Conservation (phyloP, 139 green algal species). For the Chlamydomonas incerta region DNA sequence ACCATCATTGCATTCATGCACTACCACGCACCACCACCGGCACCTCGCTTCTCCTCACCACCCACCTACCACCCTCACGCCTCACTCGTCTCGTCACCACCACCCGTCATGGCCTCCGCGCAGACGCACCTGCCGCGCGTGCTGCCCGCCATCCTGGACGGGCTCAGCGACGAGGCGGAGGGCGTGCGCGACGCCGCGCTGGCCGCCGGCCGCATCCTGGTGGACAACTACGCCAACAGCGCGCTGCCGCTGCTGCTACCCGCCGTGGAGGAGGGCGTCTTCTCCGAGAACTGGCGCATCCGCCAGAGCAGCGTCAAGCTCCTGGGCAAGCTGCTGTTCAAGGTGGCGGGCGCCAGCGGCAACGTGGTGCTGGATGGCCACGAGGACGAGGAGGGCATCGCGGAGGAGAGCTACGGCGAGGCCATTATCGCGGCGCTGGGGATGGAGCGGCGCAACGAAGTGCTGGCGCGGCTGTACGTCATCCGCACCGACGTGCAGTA, state of each 20-base stretch:
- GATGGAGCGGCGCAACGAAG: conserved; percentile 53
- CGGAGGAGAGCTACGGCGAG: conserved; percentile 84
- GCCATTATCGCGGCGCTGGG: conserved; percentile 81
- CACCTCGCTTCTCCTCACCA: not conserved
- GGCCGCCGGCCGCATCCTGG: conserved; percentile 74
- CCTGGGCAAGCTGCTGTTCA: conserved; percentile 97
- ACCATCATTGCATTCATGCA: too few relatives aligned
- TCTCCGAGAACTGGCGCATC: conserved; percentile 95
- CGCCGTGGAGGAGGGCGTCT: conserved; percentile 91
- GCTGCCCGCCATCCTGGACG: conserved; percentile 90
- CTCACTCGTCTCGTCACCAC: not conserved
- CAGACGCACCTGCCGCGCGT: conserved; percentile 79
- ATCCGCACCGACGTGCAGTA: conserved; percentile 80
- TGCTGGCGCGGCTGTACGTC: conserved; percentile 92
- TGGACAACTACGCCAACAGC: conserved; percentile 85
- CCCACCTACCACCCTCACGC: not conserved
- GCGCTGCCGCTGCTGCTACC: conserved; percentile 92
- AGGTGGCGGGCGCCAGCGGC: conserved; percentile 91
- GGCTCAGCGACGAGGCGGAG: conserved; percentile 96
- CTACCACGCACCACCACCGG: not conserved
- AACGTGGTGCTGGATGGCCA: conserved; percentile 89
- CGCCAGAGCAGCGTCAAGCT: conserved; percentile 94
- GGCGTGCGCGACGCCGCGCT: conserved; percentile 92
- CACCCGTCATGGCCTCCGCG: too few relatives aligned
- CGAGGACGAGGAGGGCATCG: conserved; percentile 92